Evolutionary conservation across 768 basidiomycete species (phyloP).

Genomic region (Pisolithus microcarpus): DNA sequence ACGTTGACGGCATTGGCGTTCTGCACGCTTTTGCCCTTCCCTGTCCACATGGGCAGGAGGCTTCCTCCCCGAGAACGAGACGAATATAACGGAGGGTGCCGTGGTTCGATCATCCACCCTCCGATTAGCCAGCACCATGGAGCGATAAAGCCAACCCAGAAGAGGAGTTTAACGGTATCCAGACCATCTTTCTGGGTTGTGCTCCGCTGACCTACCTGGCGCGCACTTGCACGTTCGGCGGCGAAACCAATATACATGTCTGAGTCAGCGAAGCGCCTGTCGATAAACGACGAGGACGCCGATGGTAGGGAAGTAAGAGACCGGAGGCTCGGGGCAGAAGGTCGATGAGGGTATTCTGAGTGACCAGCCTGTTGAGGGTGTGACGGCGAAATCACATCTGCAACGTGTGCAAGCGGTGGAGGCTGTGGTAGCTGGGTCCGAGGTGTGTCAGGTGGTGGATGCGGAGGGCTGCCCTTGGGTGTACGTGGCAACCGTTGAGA

Average conservation of each 20-base stretch:
- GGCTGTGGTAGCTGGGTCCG: conserved; percentile 7
- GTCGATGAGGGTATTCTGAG: conserved; percentile 13
- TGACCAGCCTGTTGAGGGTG: conserved; percentile 14
- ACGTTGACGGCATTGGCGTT: conserved; percentile 39
- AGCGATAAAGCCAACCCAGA: conserved; percentile 67
- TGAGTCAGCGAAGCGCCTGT: conserved; percentile 44
- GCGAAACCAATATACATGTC: conserved; percentile 28
- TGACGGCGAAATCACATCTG: conserved; percentile 18
- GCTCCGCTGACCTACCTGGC: conserved; percentile 12
- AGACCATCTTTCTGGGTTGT: conserved; percentile 2
- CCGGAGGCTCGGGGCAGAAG: conserved; percentile 21
- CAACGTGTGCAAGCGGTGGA: conserved; percentile 16
- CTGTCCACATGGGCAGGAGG: conserved; percentile 25
- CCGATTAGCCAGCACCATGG: conserved; percentile 74
- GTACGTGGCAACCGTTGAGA: neutral
- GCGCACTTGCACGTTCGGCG: conserved; percentile 28
- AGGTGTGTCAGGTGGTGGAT: neutral
- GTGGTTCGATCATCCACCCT: conserved; percentile 55
- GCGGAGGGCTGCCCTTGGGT: conserved; percentile 1
- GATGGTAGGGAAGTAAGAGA: conserved; percentile 24
- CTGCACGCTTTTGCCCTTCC: conserved; percentile 34
- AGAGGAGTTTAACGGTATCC: conserved; percentile 49
- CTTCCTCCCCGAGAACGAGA: conserved; percentile 34
- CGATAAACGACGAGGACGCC: conserved; percentile 45
- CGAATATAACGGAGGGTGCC: conserved; percentile 18